Conservation (phyloP, 371 early-diverging fungal genomes). For the Mortierella sp. region DNA sequence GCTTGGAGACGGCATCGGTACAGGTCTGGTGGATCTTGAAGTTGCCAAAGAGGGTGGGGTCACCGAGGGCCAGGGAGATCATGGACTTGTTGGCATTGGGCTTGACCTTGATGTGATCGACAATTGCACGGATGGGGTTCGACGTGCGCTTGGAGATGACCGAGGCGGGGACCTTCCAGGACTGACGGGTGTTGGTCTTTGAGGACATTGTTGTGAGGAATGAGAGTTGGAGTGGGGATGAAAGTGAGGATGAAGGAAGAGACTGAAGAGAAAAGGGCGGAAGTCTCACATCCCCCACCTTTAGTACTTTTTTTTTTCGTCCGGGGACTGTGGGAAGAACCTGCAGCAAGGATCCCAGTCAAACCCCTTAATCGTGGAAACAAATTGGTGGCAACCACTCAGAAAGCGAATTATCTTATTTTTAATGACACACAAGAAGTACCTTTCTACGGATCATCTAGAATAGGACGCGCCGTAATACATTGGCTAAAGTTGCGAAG, state of each 20-base stretch:
- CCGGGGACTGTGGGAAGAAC: too few relatives aligned
- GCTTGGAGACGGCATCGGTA: conserved; percentile 78
- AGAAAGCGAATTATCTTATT: too few relatives aligned
- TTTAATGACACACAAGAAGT: too few relatives aligned
- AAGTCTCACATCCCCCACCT: too few relatives aligned
- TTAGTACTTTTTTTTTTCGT: too few relatives aligned
- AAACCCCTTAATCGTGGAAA: too few relatives aligned
- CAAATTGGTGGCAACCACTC: too few relatives aligned
- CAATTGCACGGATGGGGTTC: conserved; percentile 93
- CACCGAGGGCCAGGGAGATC: conserved; percentile 90
- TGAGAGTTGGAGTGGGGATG: not conserved
- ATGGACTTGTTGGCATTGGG: conserved; percentile 79
- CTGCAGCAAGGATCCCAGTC: too few relatives aligned
- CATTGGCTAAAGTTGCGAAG: too few relatives aligned
- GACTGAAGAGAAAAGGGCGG: not conserved
- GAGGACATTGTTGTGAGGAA: conserved; percentile 18
- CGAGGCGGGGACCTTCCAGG: conserved; percentile 69
- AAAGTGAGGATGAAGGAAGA: not conserved
- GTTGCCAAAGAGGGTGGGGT: conserved; percentile 94
- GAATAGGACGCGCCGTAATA: too few relatives aligned
- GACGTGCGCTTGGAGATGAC: conserved; percentile 79
- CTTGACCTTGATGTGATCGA: conserved; percentile 80
- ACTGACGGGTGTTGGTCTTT: conserved; percentile 34
- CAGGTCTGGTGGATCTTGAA: conserved; percentile 80
- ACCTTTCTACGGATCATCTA: too few relatives aligned